phyloP scores from a whole-genome alignment of 1,139 yeast species.

The Yamadazyma siamensis region DNA sequence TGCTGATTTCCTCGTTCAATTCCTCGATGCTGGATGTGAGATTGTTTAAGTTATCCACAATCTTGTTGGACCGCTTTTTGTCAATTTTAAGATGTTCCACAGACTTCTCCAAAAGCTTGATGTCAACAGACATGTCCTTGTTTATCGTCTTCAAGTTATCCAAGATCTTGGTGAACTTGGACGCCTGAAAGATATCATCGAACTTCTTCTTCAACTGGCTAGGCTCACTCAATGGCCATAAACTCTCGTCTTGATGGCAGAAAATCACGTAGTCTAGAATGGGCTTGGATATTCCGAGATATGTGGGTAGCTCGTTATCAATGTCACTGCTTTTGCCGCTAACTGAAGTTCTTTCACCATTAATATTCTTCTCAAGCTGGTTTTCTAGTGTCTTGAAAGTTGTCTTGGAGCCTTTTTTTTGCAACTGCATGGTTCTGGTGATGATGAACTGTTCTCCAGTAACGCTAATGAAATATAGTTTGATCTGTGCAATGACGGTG shows the following conservation, averaged over 20 bases:
- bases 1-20: conserved; percentile 48
- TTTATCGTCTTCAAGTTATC: conserved; percentile 73
- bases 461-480: conserved; percentile 75
- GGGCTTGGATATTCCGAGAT: conserved; percentile 85
- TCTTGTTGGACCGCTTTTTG: conserved; percentile 65
- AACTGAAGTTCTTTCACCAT: conserved; percentile 68
- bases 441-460: conserved; percentile 78
- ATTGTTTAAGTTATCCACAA: conserved; percentile 45
- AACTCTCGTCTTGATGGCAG: conserved; percentile 95
- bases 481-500: conserved; percentile 85
- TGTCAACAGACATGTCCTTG: conserved; percentile 74
- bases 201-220: conserved; percentile 83
- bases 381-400: conserved; percentile 93
- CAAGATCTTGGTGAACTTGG: conserved; percentile 86
- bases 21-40: conserved; percentile 43
- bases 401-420: conserved; percentile 49
- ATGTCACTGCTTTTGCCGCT: conserved; percentile 84
- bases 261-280: conserved; percentile 89
- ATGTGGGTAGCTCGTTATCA: conserved; percentile 75
- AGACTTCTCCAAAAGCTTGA: conserved; percentile 71
- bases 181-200: conserved; percentile 95
- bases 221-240: conserved; percentile 97
- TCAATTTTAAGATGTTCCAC: conserved; percentile 75
- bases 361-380: conserved; percentile 64
- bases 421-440: conserved; percentile 78